phyloP scores from a whole-genome alignment of 2,329 filamentous ascomycete species.

The Metarhizium rileyi region DNA sequence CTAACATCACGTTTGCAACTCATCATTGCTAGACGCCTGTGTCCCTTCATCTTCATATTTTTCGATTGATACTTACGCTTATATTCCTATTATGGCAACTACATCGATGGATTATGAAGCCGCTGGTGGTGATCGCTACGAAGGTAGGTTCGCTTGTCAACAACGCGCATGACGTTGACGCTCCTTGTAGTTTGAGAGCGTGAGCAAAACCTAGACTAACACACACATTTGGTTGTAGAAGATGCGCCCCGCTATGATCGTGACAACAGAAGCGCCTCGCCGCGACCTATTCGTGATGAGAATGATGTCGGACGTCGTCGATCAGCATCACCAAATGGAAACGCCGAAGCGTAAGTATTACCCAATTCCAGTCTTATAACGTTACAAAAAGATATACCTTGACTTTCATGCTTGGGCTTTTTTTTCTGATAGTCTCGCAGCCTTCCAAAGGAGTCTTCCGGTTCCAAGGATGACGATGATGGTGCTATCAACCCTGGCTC shows the following conservation, averaged over 20 bases:
- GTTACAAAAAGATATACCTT: not conserved
- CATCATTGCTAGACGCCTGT: slow-evolving; percentile 1
- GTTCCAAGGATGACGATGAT: slow-evolving; percentile 54
- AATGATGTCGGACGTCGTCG: slow-evolving; percentile 49
- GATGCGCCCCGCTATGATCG: slow-evolving; percentile 57
- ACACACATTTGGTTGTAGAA: slow-evolving; percentile 29
- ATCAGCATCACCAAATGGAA: slow-evolving; percentile 50
- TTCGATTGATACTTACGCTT: not conserved
- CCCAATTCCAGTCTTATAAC: not conserved
- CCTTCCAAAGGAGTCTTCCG: slow-evolving; percentile 43
- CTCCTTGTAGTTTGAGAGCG: not conserved
- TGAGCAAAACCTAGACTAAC: not conserved
- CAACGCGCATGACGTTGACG: not conserved
- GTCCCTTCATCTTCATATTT: slow-evolving; percentile 7
- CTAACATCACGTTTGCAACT: slow-evolving; percentile 7
- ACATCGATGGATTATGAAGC: slow-evolving; percentile 63
- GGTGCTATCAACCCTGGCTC: slow-evolving; percentile 86
- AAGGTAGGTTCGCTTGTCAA: slow-evolving; percentile 35
- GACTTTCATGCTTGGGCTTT: slow-evolving; percentile 6
- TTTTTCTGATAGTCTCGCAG: slow-evolving; percentile 16
- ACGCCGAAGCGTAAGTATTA: slow-evolving; percentile 22
- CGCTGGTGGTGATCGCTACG: slow-evolving; percentile 56
- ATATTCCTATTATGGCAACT: slow-evolving; percentile 42
- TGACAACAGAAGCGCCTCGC: slow-evolving; percentile 57
- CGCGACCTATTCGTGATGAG: slow-evolving; percentile 51